Evolutionary conservation across 495 filamentous ascomycete species (phyloP).

Genomic region (Trichocladium uniseriatum): DNA sequence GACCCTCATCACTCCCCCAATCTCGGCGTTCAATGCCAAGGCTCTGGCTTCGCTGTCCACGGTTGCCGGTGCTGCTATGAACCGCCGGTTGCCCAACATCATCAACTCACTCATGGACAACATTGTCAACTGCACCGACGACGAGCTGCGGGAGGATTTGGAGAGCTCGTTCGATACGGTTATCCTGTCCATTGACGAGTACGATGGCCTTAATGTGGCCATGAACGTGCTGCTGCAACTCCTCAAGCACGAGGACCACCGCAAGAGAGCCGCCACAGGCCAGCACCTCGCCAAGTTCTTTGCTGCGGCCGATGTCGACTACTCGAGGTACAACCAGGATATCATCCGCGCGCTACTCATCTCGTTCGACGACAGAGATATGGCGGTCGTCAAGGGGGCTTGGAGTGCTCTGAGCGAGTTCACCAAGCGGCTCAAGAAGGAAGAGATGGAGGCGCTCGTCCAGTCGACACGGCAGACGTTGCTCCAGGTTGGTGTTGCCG

Average conservation of each 20-base stretch:
- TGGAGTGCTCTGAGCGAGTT: constrained; percentile 85
- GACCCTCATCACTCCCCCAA: constrained; percentile 80
- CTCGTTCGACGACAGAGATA: constrained; percentile 81
- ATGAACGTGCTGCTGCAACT: constrained; percentile 87
- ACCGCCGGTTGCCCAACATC: constrained; percentile 75
- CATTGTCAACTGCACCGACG: constrained; percentile 69
- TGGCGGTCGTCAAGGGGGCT: constrained; percentile 78
- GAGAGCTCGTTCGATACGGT: constrained; percentile 76
- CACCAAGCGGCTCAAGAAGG: constrained; percentile 82
- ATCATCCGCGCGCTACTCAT: constrained; percentile 81
- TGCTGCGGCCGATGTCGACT: constrained; percentile 68
- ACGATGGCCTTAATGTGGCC: constrained; percentile 83
- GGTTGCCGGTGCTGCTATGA: constrained; percentile 83
- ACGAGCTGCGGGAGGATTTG: constrained; percentile 63
- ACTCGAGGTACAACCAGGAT: constrained; percentile 88
- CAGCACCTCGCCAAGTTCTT: constrained; percentile 85
- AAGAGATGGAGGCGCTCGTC: constrained; percentile 96
- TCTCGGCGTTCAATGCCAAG: constrained; percentile 86
- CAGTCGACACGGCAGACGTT: constrained; percentile 75
- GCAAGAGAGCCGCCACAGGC: constrained; percentile 65
- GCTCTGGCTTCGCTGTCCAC: constrained; percentile 86
- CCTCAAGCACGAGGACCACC: constrained; percentile 87
- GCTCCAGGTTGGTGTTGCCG: constrained; percentile 78
- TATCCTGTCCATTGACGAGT: constrained; percentile 87
- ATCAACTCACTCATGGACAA: constrained; percentile 90